Evolutionary conservation across 176 grass and related monocot species (phyloP).

Genomic region (Cenchrus purpureus): DNA sequence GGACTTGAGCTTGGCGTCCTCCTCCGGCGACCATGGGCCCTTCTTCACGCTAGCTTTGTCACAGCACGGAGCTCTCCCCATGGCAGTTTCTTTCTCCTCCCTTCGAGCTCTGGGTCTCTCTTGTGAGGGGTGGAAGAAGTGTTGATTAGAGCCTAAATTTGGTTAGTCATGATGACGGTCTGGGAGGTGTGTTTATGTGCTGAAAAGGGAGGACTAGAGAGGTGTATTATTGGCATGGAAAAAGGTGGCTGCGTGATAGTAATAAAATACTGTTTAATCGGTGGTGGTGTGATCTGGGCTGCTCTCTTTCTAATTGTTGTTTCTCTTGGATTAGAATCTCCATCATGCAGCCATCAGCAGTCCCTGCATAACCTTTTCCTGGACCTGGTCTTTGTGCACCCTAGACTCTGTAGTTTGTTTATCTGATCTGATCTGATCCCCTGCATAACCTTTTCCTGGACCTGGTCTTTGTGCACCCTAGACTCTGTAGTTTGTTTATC

Average conservation of each 20-base stretch:
- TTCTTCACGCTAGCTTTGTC: constrained; percentile 96
- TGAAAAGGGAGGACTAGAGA: constrained; percentile 49
- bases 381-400: constrained; percentile 56
- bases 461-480: constrained; percentile 53
- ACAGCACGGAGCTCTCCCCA: constrained; percentile 94
- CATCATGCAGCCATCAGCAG: constrained; percentile 62
- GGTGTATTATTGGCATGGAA: constrained; percentile 55
- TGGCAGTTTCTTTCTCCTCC: constrained; percentile 35
- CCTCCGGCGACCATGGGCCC: constrained; percentile 91
- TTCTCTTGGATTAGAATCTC: constrained; percentile 94
- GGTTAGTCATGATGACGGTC: constrained; percentile 51
- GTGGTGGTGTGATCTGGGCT: constrained; percentile 66
- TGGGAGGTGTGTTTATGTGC: constrained; percentile 64
- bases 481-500: not conserved
- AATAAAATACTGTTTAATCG: constrained; percentile 72
- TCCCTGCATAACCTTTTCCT: constrained; percentile 8
- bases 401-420: constrained; percentile 1
- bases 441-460: constrained; percentile 21
- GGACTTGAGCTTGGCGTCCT: constrained; percentile 88
- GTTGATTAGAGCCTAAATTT: constrained; percentile 63
- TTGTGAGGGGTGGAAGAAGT: constrained; percentile 26
- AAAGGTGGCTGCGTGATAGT: constrained; percentile 50
- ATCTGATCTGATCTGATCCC: constrained; percentile 19
- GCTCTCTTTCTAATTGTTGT: constrained; percentile 85
- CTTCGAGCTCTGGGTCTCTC: constrained; percentile 34